Base-by-base conservation (phyloP, 768 basidiomycete species). In the Exidia glandulosa region DNA sequence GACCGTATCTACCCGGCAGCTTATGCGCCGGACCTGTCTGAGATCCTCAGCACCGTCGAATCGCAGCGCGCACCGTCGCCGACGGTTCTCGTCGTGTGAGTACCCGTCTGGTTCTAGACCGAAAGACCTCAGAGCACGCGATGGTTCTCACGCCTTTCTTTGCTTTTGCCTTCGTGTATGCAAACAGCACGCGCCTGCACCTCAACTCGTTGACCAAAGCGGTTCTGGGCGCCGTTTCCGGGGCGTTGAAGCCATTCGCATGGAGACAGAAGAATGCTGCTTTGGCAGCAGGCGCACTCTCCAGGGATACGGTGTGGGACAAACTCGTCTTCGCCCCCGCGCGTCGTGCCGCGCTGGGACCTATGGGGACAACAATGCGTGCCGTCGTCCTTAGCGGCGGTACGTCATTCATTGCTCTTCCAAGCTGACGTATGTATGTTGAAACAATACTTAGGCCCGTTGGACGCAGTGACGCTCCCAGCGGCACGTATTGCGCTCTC, bases 231-330 rank as follows among this genome's bases (percentile, higher is more conserved):
- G 73, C 76, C 63, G 85, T 85, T 2, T 81, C 78, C 2, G 76
- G 75, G 60, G 62, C 84, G 16, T 63, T 87, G 19, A 85, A 81
- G 66, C 69, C 80, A 3, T 69, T 93, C 57, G 89, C 85, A 2
- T 84, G 83, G 78, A 79, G 88, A 32, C 94, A 94, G 71, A 95
- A 95, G 69, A 62, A 83, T 19, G 77, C 85, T 0, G 81, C 78
- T 2, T 71, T 94, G 3, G 67, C 72, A 0, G 87, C 90, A 60
- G 94, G 94, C 3, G 88, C 85, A 64, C 63, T 92, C 41, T 85
- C 81, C 16, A 86, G 86, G 67, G 84, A 87, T 60, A 87, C 87
- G 60, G 69, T 91, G n/a, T 92, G 90, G 87, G 93, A 96, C 68
- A 80, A 85, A 57, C 72, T 86, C 12, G 81, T 91, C 31, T 88